Evolutionary conservation across 306 rosid genomes (phyloP).

Genomic region (Quercus engelmannii): DNA sequence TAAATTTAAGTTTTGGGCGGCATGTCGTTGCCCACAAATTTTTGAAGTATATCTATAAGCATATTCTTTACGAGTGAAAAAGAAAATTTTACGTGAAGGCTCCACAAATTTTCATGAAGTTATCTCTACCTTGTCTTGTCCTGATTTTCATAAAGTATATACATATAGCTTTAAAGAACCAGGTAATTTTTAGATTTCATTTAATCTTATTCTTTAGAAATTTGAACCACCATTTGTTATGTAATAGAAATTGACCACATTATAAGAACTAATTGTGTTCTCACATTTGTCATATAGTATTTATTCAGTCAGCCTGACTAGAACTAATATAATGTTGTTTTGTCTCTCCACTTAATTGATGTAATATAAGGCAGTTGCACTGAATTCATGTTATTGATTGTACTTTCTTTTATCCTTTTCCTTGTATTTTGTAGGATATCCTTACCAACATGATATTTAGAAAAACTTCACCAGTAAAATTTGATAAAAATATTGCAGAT

Average conservation of each 20-base stretch:
- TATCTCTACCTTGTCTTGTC: constrained; percentile 8
- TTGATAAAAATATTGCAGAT: background rate
- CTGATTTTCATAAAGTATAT: background rate
- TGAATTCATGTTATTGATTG: background rate
- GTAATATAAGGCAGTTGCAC: background rate
- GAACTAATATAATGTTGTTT: background rate
- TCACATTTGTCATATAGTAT: background rate
- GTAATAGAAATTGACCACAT: background rate
- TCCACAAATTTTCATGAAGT: constrained; percentile 25
- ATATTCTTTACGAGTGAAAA: constrained; percentile 31
- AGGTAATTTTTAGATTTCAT: constrained; percentile 9
- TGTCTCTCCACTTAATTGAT: background rate
- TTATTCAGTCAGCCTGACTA: background rate
- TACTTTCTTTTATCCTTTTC: background rate
- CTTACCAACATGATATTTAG: background rate
- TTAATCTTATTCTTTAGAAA: constrained; percentile 5
- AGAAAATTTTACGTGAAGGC: constrained; percentile 25
- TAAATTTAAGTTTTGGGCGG: constrained; percentile 38
- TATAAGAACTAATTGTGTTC: background rate
- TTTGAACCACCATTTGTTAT: background rate
- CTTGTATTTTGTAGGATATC: background rate
- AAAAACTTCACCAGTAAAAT: background rate
- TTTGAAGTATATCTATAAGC: constrained; percentile 33
- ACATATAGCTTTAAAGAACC: background rate
- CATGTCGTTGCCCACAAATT: constrained; percentile 24